Evolutionary conservation across 2,329 filamentous ascomycete species (phyloP), one percentile per base, ranked within the genome.

Genomic region (Lithohypha guttulata): DNA sequence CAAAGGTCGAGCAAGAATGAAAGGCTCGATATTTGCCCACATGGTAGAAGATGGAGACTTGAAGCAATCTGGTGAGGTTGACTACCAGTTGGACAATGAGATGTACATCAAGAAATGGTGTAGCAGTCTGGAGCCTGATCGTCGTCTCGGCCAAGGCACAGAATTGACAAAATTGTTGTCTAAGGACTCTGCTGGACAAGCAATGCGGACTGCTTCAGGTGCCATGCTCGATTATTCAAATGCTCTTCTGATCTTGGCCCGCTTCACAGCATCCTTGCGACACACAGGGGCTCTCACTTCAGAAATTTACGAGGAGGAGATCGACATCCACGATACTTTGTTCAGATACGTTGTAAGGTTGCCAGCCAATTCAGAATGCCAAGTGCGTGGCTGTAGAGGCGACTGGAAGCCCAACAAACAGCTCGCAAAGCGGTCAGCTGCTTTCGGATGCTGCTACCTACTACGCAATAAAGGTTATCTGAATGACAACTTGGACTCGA

Each of bases 381-480:
- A 84, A 0, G 64, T 95, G 23, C 72, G 70, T 40, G 77, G 74
- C 20, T 69, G 74, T 4, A 66, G 69, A 9, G 89, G 91, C 4
- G 66, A 63, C 6, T 62, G 75, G 0, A 75, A 79, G 40, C 57
- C 66, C 6, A 83, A 71, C 42, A 96, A 94, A 58, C 69, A 77
- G 20, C 62, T 81, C 13, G 89, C 91, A 3, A 93, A 91, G 58
- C 84, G 84, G 48, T 84, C 87, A 0, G 89, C 87, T 2, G 89
- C 91, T 0, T 96, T 89, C 55, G 75, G 86, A 53, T 75, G 81
- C 35, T 95, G 87, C 53, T 56, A 85, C 1, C 57, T 76, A 45
- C 68, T 98, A 11, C 68, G 79, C 33, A 67, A 74, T 42, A 70
- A 71, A 38, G 72, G 73, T 2, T 76, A 80, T 43, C 66, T 98